These are phyloP conservation scores for Penicillium subrubescens DNA, from an alignment of 495 filamentous ascomycete species.

Conservation along the genomic window DNA sequence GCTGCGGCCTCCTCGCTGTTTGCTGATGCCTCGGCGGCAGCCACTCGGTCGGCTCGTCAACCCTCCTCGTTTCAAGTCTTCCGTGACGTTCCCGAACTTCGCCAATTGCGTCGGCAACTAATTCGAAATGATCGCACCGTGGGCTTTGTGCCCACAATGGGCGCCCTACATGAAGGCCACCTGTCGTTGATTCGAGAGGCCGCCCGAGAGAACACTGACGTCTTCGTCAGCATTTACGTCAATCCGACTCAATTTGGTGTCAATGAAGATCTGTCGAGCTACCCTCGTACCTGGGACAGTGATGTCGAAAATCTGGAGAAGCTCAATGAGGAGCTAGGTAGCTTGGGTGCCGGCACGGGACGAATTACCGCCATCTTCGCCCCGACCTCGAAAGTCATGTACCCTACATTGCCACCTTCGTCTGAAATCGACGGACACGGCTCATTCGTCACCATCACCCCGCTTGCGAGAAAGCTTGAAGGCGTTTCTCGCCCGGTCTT, in stretches of 20 bases:
- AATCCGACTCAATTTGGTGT: conserved; percentile 97
- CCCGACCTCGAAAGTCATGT: conserved; percentile 81
- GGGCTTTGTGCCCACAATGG: conserved; percentile 95
- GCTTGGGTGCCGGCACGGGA: conserved; percentile 54
- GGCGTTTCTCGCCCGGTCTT: conserved; percentile 89
- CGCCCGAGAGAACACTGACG: conserved; percentile 77
- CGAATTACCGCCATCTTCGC: conserved; percentile 82
- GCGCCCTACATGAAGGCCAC: conserved; percentile 90
- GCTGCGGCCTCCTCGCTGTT: conserved; percentile 33
- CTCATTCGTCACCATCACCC: conserved; percentile 92
- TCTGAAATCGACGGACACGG: conserved; percentile 76
- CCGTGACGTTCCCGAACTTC: conserved; percentile 70
- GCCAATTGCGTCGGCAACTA: conserved; percentile 69
- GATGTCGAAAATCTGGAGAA: conserved; percentile 67
- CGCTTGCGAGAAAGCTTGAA: conserved; percentile 77
- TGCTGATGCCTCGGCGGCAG: conserved; percentile 27
- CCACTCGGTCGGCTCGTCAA: conserved; percentile 26
- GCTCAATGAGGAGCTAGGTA: conserved; percentile 71
- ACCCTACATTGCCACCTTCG: conserved; percentile 80
- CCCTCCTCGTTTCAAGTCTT: conserved; percentile 64
- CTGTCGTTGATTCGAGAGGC: conserved; percentile 84
- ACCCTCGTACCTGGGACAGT: conserved; percentile 85
- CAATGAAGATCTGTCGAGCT: conserved; percentile 81
- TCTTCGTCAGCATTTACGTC: conserved; percentile 90
- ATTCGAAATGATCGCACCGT: conserved; percentile 70